Evolutionary conservation across 2,329 filamentous ascomycete genomes (phyloP), one percentile per base, ranked within the genome.

Genomic region (Pseudogymnoascus sp.): DNA sequence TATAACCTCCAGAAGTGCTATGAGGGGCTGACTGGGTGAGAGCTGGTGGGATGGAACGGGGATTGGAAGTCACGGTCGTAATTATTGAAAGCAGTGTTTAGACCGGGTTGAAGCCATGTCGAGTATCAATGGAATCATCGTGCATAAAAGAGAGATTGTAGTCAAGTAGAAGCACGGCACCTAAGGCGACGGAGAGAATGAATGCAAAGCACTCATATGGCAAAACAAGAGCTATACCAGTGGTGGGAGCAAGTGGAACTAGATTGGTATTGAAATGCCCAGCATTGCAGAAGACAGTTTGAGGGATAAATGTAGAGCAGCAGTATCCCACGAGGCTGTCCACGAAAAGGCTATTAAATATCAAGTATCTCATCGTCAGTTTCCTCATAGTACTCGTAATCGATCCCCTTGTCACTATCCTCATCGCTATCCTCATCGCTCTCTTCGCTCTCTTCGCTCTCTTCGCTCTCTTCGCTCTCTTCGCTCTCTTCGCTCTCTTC

Each of bases 401-500:
- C 19, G 19, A 19, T 19, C 1, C 19, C 19, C 19, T 19, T 2
- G 19, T 19, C 19, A 19, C 19, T 19, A 44, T 70, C 24, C 26
- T 70, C 7, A 70, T 71, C 44, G 29, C 64, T 21, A 8, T 69
- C 21, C 61, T 63, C 40, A 59, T 68, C 29, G 35, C 67, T n/a
- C n/a, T 29, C 50, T 19, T 19, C 19, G 19, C 19, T 19, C 19
- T 19, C 19, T 19, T 19, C 19, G 19, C 19, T 19, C 19, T 19
- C 19, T 1, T 19, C 19, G 19, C 19, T 19, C 19, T 19, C 19
- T 19, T 19, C 19, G 19, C 19, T 19, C 19, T 29, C 50, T 19
- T 19, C 19, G 19, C 19, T 19, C 19, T 19, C 19, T 19, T 19
- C 19, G 19, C 19, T 19, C 19, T 19, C 19, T 1, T 19, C 19